These are phyloP conservation scores for Sporormia fimetaria DNA, from an alignment of 495 filamentous ascomycete species.

Conservation along the genomic window DNA sequence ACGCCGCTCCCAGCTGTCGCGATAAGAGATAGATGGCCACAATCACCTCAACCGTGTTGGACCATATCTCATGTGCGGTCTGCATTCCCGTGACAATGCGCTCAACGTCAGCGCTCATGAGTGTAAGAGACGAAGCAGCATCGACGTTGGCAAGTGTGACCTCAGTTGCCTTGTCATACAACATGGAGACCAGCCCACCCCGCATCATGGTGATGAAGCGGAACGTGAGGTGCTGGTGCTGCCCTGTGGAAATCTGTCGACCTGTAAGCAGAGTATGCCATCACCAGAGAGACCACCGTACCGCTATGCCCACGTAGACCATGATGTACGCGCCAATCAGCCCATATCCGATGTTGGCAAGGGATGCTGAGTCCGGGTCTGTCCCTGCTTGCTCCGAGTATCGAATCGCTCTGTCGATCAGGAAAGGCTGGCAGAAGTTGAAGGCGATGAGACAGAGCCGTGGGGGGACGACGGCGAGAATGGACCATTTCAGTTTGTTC, in stretches of 20 bases:
- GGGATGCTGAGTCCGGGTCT: constrained; percentile 23
- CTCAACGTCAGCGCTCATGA: constrained; percentile 47
- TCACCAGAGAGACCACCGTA: constrained; percentile 22
- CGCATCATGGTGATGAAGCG: constrained; percentile 49
- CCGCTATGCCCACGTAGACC: constrained; percentile 51
- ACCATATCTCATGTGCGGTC: constrained; percentile 40
- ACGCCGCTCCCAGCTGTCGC: constrained; percentile 44
- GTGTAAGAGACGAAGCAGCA: constrained; percentile 44
- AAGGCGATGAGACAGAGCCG: constrained; percentile 46
- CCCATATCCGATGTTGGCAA: constrained; percentile 47
- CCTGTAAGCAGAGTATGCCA: neutral
- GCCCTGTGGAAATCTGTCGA: constrained; percentile 31
- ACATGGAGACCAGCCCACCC: constrained; percentile 45
- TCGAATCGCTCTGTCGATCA: constrained; percentile 43
- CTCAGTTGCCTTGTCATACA: constrained; percentile 44
- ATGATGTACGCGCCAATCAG: constrained; percentile 53
- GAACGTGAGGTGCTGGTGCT: constrained; percentile 49
- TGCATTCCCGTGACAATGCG: constrained; percentile 33
- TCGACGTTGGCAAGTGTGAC: constrained; percentile 37
- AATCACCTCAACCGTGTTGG: constrained; percentile 44
- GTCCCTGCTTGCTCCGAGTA: constrained; percentile 38
- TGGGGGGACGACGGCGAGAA: constrained; percentile 37
- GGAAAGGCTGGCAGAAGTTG: constrained; percentile 52
- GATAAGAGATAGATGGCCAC: constrained; percentile 50
- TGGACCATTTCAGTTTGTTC: constrained; percentile 37